Conservation (phyloP, 768 basidiomycete genomes). For the Tricholoma hemisulphureum region DNA sequence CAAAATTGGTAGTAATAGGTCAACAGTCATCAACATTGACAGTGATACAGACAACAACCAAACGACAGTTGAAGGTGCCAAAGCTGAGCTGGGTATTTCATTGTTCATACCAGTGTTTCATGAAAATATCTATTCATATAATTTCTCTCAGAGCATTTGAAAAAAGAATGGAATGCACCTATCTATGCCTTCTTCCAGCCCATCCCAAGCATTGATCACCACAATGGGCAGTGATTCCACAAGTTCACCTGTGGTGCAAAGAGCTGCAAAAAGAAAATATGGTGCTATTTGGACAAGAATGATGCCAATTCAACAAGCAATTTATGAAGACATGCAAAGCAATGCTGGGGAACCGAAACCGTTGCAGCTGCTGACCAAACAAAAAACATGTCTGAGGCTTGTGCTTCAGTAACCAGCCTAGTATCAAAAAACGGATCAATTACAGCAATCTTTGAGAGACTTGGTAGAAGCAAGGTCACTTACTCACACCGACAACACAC, state of each 20-base stretch:
- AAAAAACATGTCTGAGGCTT: slow-evolving; percentile 3
- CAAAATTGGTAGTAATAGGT: background rate
- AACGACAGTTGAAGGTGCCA: background rate
- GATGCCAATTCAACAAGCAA: no score
- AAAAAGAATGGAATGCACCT: no score
- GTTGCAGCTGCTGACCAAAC: slow-evolving; percentile 17
- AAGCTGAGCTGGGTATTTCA: background rate
- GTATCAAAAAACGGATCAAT: no score
- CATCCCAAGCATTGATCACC: background rate
- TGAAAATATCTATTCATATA: background rate
- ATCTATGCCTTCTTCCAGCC: background rate
- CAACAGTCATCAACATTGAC: background rate
- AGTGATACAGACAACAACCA: background rate
- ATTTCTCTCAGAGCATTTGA: background rate
- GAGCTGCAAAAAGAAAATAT: no score
- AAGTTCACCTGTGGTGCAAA: no score
- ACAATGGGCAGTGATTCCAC: background rate
- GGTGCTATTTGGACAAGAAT: no score
- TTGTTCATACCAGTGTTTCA: background rate
- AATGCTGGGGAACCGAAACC: slow-evolving; percentile 30
- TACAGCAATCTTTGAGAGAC: no score
- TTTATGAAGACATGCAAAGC: slow-evolving; percentile 23
- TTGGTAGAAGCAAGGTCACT: no score
- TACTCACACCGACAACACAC: slow-evolving; percentile 30
- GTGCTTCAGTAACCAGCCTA: no score